These are phyloP conservation scores for Barnettozyma salicaria DNA, from an alignment of 805 yeast species.

Conservation along the genomic window DNA sequence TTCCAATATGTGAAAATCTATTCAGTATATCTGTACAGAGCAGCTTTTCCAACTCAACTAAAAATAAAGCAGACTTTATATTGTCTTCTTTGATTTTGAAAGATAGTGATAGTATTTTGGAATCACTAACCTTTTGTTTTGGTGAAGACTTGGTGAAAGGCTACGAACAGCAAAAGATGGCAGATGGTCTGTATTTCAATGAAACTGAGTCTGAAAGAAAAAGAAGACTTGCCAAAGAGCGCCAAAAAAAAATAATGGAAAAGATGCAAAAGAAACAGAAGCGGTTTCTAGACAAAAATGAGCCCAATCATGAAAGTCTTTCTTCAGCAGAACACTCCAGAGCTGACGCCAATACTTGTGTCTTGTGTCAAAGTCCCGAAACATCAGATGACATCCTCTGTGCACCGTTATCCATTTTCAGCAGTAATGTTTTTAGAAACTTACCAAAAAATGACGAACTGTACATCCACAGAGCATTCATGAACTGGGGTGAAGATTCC, in stretches of 20 bases:
- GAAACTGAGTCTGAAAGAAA: constrained; percentile 53
- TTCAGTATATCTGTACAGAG: constrained; percentile 43
- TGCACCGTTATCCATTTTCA: constrained; percentile 45
- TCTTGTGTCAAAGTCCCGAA: constrained; percentile 53
- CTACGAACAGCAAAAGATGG: constrained; percentile 43
- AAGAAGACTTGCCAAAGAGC: constrained; percentile 51
- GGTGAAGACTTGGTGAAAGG: constrained; percentile 48
- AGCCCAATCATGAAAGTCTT: constrained; percentile 34
- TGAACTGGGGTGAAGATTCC: constrained; percentile 21
- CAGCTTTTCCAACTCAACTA: constrained; percentile 41
- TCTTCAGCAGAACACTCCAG: constrained; percentile 25
- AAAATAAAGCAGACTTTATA: constrained; percentile 51
- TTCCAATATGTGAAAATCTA: constrained; percentile 53
- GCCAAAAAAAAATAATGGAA: constrained; percentile 55
- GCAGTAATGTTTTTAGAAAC: constrained; percentile 27
- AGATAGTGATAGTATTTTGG: constrained; percentile 42
- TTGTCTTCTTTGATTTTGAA: constrained; percentile 45
- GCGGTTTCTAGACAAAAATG: constrained; percentile 56
- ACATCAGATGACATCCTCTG: constrained; percentile 45
- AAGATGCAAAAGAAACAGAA: constrained; percentile 70
- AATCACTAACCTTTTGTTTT: constrained; percentile 47
- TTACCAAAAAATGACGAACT: constrained; percentile 12
- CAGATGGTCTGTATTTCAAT: constrained; percentile 30
- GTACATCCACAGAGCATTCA: constrained; percentile 13
- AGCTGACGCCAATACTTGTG: constrained; percentile 37